Evolutionary conservation across 495 filamentous ascomycete species (phyloP).

Genomic region (Aspergillus olivimuriae): DNA sequence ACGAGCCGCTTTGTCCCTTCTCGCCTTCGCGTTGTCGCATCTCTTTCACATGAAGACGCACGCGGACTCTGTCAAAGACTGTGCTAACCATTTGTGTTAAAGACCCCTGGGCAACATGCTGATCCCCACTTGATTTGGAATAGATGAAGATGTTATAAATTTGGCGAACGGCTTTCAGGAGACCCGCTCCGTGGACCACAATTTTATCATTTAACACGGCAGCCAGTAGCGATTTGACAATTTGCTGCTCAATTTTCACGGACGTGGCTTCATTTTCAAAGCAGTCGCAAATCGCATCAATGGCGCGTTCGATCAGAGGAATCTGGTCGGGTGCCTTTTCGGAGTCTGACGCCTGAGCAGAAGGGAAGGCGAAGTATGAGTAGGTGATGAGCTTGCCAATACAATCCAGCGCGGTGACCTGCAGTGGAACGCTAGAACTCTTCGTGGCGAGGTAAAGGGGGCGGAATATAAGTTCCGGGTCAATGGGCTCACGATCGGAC

Average conservation of each 20-base stretch:
- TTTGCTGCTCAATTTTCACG: slow-evolving; percentile 89
- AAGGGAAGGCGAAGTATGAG: slow-evolving; percentile 86
- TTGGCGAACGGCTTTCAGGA: slow-evolving; percentile 95
- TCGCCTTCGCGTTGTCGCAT: slow-evolving; percentile 46
- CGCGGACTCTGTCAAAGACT: slow-evolving; percentile 91
- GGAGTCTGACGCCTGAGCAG: slow-evolving; percentile 32
- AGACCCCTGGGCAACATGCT: slow-evolving; percentile 93
- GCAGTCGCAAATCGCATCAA: slow-evolving; percentile 98
- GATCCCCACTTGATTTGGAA: slow-evolving; percentile 83
- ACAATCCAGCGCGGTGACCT: slow-evolving; percentile 89
- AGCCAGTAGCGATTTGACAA: slow-evolving; percentile 91
- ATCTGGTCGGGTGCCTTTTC: slow-evolving; percentile 42
- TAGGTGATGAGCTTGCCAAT: slow-evolving; percentile 98
- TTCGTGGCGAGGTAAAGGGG: slow-evolving; percentile 85
- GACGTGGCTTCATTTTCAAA: slow-evolving; percentile 93
- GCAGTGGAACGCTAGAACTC: slow-evolving; percentile 71
- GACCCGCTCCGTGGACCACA: slow-evolving; percentile 92
- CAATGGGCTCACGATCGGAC: slow-evolving; percentile 58
- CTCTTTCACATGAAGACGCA: slow-evolving; percentile 82
- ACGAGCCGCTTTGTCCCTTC: slow-evolving; percentile 23
- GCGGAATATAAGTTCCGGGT: slow-evolving; percentile 86
- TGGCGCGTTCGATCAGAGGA: slow-evolving; percentile 90
- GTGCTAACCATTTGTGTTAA: slow-evolving; percentile 98
- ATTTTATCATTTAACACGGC: slow-evolving; percentile 98
- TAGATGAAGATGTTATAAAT: slow-evolving; percentile 98